Evolutionary conservation across 1,139 yeast species (phyloP), one percentile per base, ranked within the genome.

Genomic region (Yamadazyma jaroonii): DNA sequence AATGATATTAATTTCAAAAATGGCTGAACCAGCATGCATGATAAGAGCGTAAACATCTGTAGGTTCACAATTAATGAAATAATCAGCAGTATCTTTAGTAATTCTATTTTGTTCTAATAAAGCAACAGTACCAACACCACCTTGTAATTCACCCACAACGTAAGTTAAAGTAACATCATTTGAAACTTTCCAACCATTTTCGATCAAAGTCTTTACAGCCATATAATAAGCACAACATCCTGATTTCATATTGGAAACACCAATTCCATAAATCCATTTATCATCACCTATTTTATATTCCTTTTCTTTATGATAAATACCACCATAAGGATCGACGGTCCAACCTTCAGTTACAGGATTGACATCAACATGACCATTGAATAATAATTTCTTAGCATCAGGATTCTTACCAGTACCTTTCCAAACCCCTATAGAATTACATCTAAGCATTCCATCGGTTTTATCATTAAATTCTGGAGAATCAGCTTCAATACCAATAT

Each of bases 341-440:
- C 59, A 54, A 6, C 59, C 59, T 38, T 54, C 59, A 10, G 53
- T 48, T 3, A 54, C 56, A 6, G 59, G 59, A 36, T 54, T 54
- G 24, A 52, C 57, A 40, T 54, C 59, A 6, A 54, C 59, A 40
- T 54, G 59, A 14, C 59, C 59, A 34, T 54, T 54, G 47, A 54
- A 54, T 4, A 54, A 46, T 14, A 54, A 43, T 23, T 42, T 50
- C 28, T 50, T 53, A 10, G 45, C 40, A 3, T 31, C 36, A 1
- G 35, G 24, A 7, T 30, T 32, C 34, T 44, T 42, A 6, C 43
- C 48, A 5, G 56, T 50, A 7, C 59, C 59, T 35, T 48, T 43
- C 59, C 59, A 54, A 9, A 51, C 45, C 3, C 59, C 59, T 10
- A 54, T 47, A 4, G 59, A 49, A 34, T 54, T 52, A 32, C 40